Evolutionary conservation across 306 rosid species (phyloP).

Genomic region (Cicer cuneatum): DNA sequence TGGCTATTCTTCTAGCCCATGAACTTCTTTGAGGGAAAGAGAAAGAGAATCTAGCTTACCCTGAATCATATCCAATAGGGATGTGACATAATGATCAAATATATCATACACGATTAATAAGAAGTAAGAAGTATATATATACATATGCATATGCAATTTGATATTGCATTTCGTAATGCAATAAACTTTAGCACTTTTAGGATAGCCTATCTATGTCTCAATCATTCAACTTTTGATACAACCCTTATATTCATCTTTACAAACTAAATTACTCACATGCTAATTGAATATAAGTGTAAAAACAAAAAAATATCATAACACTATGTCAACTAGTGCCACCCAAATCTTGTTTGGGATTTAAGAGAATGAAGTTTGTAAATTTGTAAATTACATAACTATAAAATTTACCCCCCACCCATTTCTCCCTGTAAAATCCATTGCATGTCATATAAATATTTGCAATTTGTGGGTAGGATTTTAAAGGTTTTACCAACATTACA

Average conservation of each 20-base stretch:
- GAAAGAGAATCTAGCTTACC: conserved; percentile 38
- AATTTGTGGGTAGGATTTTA: too few species aligned
- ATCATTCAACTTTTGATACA: conserved; percentile 5
- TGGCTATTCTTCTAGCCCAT: conserved; percentile 32
- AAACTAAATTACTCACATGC: neutral
- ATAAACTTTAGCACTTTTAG: conserved; percentile 34
- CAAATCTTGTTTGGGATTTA: conserved; percentile 22
- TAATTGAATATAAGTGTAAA: conserved; percentile 9
- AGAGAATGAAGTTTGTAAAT: neutral
- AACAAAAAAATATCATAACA: neutral
- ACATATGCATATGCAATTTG: conserved; percentile 4
- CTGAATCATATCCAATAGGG: conserved; percentile 33
- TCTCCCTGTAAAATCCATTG: too few species aligned
- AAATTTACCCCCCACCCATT: neutral
- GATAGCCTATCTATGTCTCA: conserved; percentile 9
- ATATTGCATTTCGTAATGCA: conserved; percentile 31
- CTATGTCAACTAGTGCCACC: conserved; percentile 4
- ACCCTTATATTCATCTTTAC: conserved; percentile 20
- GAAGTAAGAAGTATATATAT: neutral
- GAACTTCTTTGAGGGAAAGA: conserved; percentile 25
- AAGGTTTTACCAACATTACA: too few species aligned
- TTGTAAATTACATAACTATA: too few species aligned
- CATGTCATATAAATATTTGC: too few species aligned
- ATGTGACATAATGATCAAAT: conserved; percentile 40
- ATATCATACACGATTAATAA: conserved; percentile 33